Percentiles rank a stretch among this genome's conserved stretches.
Evolutionary conservation across 768 basidiomycete species (phyloP).

Genomic region (Gloeostereum incarnatum): DNA sequence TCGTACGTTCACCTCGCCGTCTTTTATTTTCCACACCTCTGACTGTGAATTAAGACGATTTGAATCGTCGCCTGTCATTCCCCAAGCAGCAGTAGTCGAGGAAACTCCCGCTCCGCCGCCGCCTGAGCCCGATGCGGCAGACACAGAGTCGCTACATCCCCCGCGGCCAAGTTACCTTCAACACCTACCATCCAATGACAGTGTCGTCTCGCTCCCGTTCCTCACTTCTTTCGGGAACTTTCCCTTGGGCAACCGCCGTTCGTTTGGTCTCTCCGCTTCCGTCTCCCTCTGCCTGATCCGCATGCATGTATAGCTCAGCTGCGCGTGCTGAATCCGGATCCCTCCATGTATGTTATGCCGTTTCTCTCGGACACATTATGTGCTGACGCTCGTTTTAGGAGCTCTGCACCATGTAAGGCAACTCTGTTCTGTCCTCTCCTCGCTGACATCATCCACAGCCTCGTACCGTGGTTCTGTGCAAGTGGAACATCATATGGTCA

Average conservation of each 20-base stretch:
- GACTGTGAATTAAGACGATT: slow-evolving; percentile 1
- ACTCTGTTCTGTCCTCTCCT: no score
- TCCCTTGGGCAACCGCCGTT: slow-evolving; percentile 36
- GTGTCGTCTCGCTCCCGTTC: not conserved
- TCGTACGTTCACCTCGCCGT: not conserved
- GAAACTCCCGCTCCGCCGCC: not conserved
- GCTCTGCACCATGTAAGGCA: no score
- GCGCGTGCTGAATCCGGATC: slow-evolving; percentile 25
- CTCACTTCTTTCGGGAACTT: not conserved
- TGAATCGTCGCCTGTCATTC: not conserved
- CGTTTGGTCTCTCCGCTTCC: slow-evolving; percentile 10
- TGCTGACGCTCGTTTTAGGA: not conserved
- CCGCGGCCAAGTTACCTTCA: no score
- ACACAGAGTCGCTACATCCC: no score
- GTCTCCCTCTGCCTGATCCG: slow-evolving; percentile 2
- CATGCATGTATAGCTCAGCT: slow-evolving; percentile 27
- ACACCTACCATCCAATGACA: not conserved
- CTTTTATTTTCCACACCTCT: slow-evolving; percentile 9
- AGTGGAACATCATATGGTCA: no score
- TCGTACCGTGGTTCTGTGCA: not conserved
- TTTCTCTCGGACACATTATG: not conserved
- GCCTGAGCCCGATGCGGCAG: not conserved
- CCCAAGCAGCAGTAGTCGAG: not conserved
- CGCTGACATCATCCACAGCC: not conserved
- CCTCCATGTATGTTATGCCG: not conserved